Evolutionary conservation across 441 rosid species (phyloP).

Genomic region (Syzygium syzygioides): DNA sequence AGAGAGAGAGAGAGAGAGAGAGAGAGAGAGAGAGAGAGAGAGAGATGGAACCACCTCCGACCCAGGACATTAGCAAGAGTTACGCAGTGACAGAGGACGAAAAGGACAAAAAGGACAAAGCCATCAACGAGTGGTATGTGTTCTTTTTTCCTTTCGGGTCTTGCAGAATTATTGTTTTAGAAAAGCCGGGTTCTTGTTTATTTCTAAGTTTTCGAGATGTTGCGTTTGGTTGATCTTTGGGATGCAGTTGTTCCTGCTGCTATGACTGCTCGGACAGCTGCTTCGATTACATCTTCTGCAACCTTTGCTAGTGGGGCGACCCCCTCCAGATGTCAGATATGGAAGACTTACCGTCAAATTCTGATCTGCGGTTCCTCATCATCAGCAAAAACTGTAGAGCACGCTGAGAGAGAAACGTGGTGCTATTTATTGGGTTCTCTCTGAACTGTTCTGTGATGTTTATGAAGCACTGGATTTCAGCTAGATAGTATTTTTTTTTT

Average conservation of each 20-base stretch:
- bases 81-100: slow-evolving; percentile 27
- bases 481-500: not conserved
- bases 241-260: slow-evolving; percentile 57
- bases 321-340: not conserved
- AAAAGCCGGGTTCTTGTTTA: not conserved
- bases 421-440: not conserved
- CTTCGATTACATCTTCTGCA: slow-evolving; percentile 43
- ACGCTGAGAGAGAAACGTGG: not conserved
- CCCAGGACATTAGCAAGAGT: slow-evolving; percentile 30
- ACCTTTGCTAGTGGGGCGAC: slow-evolving; percentile 20
- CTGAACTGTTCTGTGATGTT: not conserved
- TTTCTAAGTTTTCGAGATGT: not conserved
- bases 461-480: not conserved
- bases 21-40: not conserved
- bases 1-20: not conserved
- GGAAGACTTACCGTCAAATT: not conserved
- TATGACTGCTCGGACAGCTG: slow-evolving; percentile 43
- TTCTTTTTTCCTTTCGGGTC: not conserved
- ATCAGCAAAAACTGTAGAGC: not conserved
- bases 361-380: not conserved
- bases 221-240: not conserved
- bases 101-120: slow-evolving; percentile 36
- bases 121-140: slow-evolving; percentile 36
- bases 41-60: slow-evolving; percentile 46
- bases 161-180: not conserved